Conservation (phyloP, 1,139 yeast species). For the Geotrichum phurueaensis region DNA sequence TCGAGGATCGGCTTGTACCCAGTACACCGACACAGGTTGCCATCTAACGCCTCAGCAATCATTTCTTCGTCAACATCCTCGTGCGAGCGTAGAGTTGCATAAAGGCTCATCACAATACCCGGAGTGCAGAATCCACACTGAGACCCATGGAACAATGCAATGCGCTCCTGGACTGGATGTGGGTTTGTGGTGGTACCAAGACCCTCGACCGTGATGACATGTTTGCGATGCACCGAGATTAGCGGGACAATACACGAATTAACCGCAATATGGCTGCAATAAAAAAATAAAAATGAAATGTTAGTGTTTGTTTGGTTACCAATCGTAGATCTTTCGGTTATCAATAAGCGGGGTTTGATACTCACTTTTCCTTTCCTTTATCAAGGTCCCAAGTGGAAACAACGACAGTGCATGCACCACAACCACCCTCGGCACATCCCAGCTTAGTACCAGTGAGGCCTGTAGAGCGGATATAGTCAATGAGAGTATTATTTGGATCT, state of each 20-base stretch:
- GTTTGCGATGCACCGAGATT: conserved; percentile 42
- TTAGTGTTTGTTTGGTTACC: neutral
- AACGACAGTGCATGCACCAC: conserved; percentile 46
- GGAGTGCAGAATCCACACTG: conserved; percentile 48
- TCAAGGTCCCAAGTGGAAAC: conserved; percentile 34
- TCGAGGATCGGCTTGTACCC: conserved; percentile 46
- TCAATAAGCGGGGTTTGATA: conserved; percentile 1
- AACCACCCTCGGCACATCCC: conserved; percentile 46
- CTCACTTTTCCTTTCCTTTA: conserved; percentile 27
- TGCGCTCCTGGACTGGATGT: conserved; percentile 44
- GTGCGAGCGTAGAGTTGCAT: conserved; percentile 39
- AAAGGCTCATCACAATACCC: conserved; percentile 45
- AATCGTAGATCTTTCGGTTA: neutral
- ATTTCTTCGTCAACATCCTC: conserved; percentile 31
- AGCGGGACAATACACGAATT: conserved; percentile 44
- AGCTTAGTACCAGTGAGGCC: conserved; percentile 43
- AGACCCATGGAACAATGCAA: conserved; percentile 45
- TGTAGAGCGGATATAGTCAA: conserved; percentile 38
- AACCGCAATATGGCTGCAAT: conserved; percentile 36
- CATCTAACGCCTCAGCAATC: conserved; percentile 42
- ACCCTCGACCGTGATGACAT: conserved; percentile 43
- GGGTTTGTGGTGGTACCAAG: conserved; percentile 38
- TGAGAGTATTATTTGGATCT: conserved; percentile 40
- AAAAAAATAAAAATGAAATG: neutral
- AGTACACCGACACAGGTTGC: conserved; percentile 44